Evolutionary conservation across 768 basidiomycete species (phyloP).

Genomic region (Mycena alexandri): DNA sequence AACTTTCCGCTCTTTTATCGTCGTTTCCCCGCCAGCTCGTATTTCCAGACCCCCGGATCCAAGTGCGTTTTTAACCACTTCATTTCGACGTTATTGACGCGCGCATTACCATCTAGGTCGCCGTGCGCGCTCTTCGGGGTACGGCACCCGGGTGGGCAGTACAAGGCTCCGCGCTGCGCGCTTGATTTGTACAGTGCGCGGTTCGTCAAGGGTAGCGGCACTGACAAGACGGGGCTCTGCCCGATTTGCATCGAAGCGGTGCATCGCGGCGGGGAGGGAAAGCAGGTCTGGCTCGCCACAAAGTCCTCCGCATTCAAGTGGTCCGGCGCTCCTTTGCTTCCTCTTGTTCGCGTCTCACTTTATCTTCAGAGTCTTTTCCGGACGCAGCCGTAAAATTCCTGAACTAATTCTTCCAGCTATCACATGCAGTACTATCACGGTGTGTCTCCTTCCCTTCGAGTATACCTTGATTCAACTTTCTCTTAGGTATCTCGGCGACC

Average conservation of each 20-base stretch:
- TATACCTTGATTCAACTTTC: not conserved
- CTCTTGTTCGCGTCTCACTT: not conserved
- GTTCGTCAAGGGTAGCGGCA: slow-evolving; percentile 77
- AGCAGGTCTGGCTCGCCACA: slow-evolving; percentile 79
- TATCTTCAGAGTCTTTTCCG: slow-evolving; percentile 37
- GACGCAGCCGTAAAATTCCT: not conserved
- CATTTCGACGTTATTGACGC: not conserved
- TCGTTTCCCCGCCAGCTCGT: slow-evolving; percentile 76
- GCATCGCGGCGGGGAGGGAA: slow-evolving; percentile 73
- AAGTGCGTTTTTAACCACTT: slow-evolving; percentile 6
- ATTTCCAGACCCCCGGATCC: slow-evolving; percentile 43
- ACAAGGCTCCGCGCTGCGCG: slow-evolving; percentile 70
- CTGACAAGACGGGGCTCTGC: slow-evolving; percentile 80
- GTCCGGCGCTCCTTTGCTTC: slow-evolving; percentile 50
- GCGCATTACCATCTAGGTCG: slow-evolving; percentile 42
- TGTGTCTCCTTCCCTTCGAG: slow-evolving; percentile 44
- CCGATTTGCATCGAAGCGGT: slow-evolving; percentile 78
- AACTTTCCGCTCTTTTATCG: slow-evolving; percentile 76
- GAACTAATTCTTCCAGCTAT: slow-evolving; percentile 61
- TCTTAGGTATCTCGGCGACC: slow-evolving; percentile 75
- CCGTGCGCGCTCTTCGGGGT: slow-evolving; percentile 52
- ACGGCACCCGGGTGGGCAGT: slow-evolving; percentile 61
- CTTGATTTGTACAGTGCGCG: slow-evolving; percentile 85
- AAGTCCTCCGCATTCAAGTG: slow-evolving; percentile 89
- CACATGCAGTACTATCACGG: slow-evolving; percentile 88